Evolutionary conservation across 768 basidiomycete species (phyloP).

Genomic region (Amanita exitialis): DNA sequence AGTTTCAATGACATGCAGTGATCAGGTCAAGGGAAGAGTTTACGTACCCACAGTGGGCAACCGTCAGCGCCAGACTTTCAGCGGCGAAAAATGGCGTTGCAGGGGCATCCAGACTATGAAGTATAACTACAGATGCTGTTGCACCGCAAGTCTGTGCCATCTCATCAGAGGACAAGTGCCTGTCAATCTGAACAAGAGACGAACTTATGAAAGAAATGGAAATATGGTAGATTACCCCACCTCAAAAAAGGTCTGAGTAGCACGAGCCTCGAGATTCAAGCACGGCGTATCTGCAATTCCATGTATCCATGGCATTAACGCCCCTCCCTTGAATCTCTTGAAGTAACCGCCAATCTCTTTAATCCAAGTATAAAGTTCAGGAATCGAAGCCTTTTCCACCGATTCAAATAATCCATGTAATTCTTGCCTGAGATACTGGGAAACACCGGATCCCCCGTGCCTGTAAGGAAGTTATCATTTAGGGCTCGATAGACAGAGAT

Average conservation of each 20-base stretch:
- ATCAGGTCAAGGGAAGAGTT: background rate
- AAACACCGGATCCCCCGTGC: slow-evolving; percentile 87
- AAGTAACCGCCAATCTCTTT: slow-evolving; percentile 86
- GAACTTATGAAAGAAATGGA: slow-evolving; percentile 12
- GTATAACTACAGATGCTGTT: slow-evolving; percentile 81
- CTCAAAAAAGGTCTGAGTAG: slow-evolving; percentile 81
- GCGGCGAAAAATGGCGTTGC: slow-evolving; percentile 78
- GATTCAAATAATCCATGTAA: slow-evolving; percentile 80
- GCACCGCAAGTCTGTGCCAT: slow-evolving; percentile 75
- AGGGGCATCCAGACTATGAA: slow-evolving; percentile 85
- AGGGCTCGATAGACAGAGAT: background rate
- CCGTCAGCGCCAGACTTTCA: slow-evolving; percentile 63
- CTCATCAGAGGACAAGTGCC: slow-evolving; percentile 55
- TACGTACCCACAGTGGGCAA: slow-evolving; percentile 88
- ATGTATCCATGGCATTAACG: slow-evolving; percentile 57
- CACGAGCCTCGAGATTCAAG: slow-evolving; percentile 76
- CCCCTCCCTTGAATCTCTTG: slow-evolving; percentile 78
- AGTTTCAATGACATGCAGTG: background rate
- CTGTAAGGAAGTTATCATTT: slow-evolving; percentile 24
- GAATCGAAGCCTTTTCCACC: slow-evolving; percentile 58
- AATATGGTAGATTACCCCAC: slow-evolving; percentile 22
- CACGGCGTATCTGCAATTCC: slow-evolving; percentile 20
- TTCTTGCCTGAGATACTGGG: slow-evolving; percentile 78
- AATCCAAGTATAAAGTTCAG: slow-evolving; percentile 68
- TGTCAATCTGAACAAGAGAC: slow-evolving; percentile 49